Base-by-base conservation (phyloP, 495 filamentous ascomycete species). In the Neurospora tetrasperma region DNA sequence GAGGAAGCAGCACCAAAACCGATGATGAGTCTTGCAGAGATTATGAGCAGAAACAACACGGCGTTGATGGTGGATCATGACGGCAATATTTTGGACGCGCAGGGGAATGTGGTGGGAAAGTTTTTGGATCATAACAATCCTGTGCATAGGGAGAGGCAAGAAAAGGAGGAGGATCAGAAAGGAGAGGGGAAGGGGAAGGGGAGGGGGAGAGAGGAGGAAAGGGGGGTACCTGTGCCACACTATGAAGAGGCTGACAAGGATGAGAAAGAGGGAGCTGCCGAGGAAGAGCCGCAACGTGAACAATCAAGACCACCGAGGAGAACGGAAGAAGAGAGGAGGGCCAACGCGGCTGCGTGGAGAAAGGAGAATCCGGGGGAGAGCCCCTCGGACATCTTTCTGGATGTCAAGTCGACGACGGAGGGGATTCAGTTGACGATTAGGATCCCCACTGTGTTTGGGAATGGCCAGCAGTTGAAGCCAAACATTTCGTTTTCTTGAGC, bases 391-490 rank as follows among this genome's bases (percentile, higher is more conserved):
- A 83, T 86, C 20, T 86, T 85, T 46, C 70, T 86, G 71, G 85
- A 86, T 71, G 84, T 86, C 62, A 86, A 86, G 74, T 85, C 84
- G 5, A 86, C 85, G 31, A 84, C 76, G 16, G 85, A 86, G 48
- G 84, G 84, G 7, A 85, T 86, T 66, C 85, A 86, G 76, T 70
- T 86, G 14, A 86, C 82, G 4, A 85, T 86, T 71, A 80, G 83
- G 48, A 86, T 86, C 54, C 85, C 85, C 40, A 86, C 85, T 10
- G 83, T 84, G 23, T 86, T 86, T 74, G 78, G 79, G 9, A 62
- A 62, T 35, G 76, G 77, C 42, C 75, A 77, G 73, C 76, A 78
- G 74, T 46, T 78, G 27, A 75, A 75, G 66, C 80, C 80, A 9
- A 80, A 80, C 44, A 78, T 82, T 23, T 75, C 75, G 11, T 80